Conservation (phyloP, 345 rosid genomes). For the Salix purpurea region DNA sequence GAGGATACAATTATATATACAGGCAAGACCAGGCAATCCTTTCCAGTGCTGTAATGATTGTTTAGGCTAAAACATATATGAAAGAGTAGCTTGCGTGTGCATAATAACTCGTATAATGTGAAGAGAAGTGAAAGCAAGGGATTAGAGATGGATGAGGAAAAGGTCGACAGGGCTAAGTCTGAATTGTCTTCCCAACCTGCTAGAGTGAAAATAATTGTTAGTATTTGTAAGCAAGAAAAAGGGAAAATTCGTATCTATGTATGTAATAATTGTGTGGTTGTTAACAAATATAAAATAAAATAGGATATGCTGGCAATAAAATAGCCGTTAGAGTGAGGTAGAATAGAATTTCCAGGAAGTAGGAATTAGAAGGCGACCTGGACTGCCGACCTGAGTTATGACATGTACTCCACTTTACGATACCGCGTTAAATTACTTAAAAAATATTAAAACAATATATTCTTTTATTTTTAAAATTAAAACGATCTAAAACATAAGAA, state of each 20-base stretch:
- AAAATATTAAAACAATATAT: not conserved
- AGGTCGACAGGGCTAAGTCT: conserved; percentile 17
- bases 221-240: conserved; percentile 20
- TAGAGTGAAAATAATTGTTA: conserved; percentile 8
- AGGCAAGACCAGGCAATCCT: too few species aligned
- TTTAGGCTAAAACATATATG: not conserved
- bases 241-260: too few species aligned
- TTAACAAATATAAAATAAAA: not conserved
- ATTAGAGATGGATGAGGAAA: not conserved
- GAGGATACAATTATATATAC: not conserved
- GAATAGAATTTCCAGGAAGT: not conserved
- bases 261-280: not conserved
- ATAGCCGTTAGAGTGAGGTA: conserved; percentile 5
- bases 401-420: not conserved
- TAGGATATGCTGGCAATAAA: not conserved
- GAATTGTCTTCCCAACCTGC: conserved; percentile 42
- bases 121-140: conserved; percentile 20
- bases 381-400: conserved; percentile 1
- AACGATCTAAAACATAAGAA: too few species aligned
- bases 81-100: not conserved
- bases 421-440: not conserved
- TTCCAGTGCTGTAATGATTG: not conserved
- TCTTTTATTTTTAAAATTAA: too few species aligned
- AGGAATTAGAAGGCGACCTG: not conserved
- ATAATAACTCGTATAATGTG: not conserved